phyloP scores from a whole-genome alignment of 139 green algal species.

The Auxenochlorella pyrenoidosa region DNA sequence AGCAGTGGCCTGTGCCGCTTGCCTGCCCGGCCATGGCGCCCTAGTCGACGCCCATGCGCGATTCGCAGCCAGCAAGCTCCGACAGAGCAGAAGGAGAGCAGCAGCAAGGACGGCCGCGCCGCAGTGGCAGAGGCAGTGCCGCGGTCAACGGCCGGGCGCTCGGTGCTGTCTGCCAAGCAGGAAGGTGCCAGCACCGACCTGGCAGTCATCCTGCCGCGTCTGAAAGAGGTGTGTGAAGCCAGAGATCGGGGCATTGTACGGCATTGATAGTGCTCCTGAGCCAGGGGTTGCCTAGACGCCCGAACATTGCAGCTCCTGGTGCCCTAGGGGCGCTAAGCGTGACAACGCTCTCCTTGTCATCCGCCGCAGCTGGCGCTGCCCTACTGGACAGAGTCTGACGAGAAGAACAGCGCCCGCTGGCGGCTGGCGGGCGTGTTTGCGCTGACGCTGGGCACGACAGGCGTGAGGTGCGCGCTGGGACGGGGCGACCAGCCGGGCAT shows the following conservation, averaged over 20 bases:
- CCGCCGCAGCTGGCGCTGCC: slow-evolving; percentile 77
- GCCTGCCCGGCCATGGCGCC: not conserved
- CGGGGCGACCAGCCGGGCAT: too few species aligned
- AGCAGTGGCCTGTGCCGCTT: not conserved
- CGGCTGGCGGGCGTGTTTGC: slow-evolving; percentile 87
- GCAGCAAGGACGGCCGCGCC: not conserved
- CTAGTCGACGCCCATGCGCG: too few species aligned
- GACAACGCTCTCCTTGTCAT: not conserved
- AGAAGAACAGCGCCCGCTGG: slow-evolving; percentile 62
- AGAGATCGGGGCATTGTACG: not conserved
- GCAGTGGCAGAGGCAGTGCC: not conserved
- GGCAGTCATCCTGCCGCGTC: slow-evolving; percentile 70
- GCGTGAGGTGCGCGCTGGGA: slow-evolving; percentile 74
- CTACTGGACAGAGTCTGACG: slow-evolving; percentile 82
- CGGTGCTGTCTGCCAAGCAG: slow-evolving; percentile 34
- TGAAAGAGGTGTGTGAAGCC: slow-evolving; percentile 51
- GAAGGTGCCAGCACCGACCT: slow-evolving; percentile 79
- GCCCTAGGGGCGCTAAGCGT: too few species aligned
- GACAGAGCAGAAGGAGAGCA: not conserved
- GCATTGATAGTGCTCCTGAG: not conserved
- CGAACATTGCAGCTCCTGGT: too few species aligned
- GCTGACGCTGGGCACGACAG: slow-evolving; percentile 95
- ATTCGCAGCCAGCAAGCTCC: not conserved
- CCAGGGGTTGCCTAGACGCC: too few species aligned
- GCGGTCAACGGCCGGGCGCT: not conserved